These are phyloP conservation scores for Candida berthetii DNA, from an alignment of 805 yeast genomes.

Conservation along the genomic window DNA sequence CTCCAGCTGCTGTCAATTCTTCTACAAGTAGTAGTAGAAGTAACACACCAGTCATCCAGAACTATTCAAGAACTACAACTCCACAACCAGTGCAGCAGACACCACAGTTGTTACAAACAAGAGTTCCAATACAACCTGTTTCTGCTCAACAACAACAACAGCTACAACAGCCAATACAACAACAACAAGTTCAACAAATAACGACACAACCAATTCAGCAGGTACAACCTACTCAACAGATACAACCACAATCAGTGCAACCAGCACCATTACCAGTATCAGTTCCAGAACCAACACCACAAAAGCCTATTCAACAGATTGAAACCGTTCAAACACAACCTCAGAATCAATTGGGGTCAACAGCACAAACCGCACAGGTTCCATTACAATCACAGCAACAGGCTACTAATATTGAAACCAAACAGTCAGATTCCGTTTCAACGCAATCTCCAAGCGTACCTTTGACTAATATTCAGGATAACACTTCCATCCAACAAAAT, in stretches of 20 bases:
- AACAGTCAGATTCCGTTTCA: not conserved
- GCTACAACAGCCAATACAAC: no score
- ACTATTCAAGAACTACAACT: not conserved
- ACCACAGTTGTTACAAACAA: not conserved
- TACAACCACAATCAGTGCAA: not conserved
- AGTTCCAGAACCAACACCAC: not conserved
- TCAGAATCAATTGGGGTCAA: not conserved
- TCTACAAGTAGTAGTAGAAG: constrained; percentile 4
- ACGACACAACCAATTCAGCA: no score
- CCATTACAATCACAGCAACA: not conserved
- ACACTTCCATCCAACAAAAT: no score
- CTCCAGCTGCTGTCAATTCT: constrained; percentile 16
- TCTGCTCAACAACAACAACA: constrained; percentile 1
- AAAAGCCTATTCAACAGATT: not conserved
- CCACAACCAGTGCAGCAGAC: not conserved
- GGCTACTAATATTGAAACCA: not conserved
- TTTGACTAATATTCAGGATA: no score
- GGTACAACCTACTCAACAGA: no score
- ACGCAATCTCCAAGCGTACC: not conserved
- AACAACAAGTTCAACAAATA: no score
- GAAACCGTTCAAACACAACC: not conserved
- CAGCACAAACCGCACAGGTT: no score
- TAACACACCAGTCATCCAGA: not conserved
- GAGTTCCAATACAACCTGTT: not conserved
- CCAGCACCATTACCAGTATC: not conserved